A percentile compares a stretch with the other conserved stretches of the same genome.
Conservation (phyloP, 2,329 filamentous ascomycete genomes). For the Penicillium sp. region DNA sequence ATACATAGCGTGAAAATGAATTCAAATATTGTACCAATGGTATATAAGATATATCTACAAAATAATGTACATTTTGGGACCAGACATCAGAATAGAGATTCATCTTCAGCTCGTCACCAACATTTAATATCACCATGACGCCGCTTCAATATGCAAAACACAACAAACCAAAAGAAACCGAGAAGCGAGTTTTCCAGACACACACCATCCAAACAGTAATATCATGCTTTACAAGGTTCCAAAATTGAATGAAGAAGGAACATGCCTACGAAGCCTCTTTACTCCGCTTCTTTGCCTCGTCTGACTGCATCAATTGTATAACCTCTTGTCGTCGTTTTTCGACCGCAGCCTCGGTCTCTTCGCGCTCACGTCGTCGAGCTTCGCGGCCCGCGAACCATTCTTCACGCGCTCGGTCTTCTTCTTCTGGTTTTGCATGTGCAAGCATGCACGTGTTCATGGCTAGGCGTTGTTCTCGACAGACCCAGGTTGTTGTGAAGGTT, state of each 20-base stretch:
- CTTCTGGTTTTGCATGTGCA: constrained; percentile 73
- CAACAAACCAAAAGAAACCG: neutral
- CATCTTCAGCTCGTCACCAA: neutral
- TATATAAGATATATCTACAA: constrained; percentile 7
- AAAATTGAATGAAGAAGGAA: neutral
- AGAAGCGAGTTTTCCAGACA: too few relatives aligned
- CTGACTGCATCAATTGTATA: constrained; percentile 39
- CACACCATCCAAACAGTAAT: too few relatives aligned
- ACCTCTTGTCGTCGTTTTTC: constrained; percentile 40
- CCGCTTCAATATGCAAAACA: constrained; percentile 13
- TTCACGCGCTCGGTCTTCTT: constrained; percentile 82
- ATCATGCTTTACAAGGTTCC: neutral
- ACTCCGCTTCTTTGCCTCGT: constrained; percentile 24
- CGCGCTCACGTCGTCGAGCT: constrained; percentile 64
- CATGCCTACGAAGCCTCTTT: neutral
- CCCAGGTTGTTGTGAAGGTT: constrained; percentile 83
- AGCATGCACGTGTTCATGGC: constrained; percentile 96
- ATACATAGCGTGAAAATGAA: neutral
- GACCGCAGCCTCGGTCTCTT: constrained; percentile 52
- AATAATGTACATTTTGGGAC: constrained; percentile 8
- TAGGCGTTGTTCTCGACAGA: constrained; percentile 73
- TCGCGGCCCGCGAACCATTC: constrained; percentile 85
- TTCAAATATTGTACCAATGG: constrained; percentile 1
- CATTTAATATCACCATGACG: constrained; percentile 1
- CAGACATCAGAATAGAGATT: constrained; percentile 7